These are phyloP conservation scores for Debaryomyces castellii DNA, from an alignment of 805 yeast genomes.

Conservation along the genomic window DNA sequence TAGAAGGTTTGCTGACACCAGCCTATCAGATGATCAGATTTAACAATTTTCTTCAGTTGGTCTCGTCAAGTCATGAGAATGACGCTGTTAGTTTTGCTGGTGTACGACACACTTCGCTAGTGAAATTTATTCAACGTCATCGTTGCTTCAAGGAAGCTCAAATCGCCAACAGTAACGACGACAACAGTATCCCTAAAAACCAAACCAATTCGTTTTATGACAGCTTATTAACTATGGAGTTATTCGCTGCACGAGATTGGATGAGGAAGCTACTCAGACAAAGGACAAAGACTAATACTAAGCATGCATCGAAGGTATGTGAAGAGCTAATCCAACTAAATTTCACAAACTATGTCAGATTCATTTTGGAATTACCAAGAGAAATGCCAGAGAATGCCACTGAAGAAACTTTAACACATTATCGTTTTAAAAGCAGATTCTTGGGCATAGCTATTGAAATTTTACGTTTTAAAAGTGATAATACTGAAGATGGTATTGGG, in stretches of 20 bases:
- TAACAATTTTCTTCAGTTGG: slow-evolving; percentile 28
- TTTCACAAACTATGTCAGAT: slow-evolving; percentile 36
- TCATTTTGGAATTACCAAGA: slow-evolving; percentile 30
- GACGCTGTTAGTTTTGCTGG: slow-evolving; percentile 41
- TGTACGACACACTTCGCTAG: slow-evolving; percentile 29
- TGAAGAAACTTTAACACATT: slow-evolving; percentile 24
- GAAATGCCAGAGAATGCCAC: slow-evolving; percentile 14
- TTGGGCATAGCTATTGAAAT: slow-evolving; percentile 24
- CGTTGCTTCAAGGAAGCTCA: not conserved
- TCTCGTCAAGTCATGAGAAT: slow-evolving; percentile 28
- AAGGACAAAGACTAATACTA: slow-evolving; percentile 8
- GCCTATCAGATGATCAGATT: slow-evolving; percentile 29
- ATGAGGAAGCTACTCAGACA: slow-evolving; percentile 23
- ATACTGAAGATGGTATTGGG: slow-evolving; percentile 16
- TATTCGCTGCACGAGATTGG: slow-evolving; percentile 25
- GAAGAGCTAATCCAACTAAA: slow-evolving; percentile 42
- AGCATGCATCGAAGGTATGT: slow-evolving; percentile 7
- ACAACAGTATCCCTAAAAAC: slow-evolving; percentile 5
- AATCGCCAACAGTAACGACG: not conserved
- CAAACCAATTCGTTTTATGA: slow-evolving; percentile 22
- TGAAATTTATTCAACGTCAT: slow-evolving; percentile 26
- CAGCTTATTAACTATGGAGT: slow-evolving; percentile 28
- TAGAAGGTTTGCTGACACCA: slow-evolving; percentile 22
- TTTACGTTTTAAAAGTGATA: slow-evolving; percentile 25
- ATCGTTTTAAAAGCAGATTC: slow-evolving; percentile 26